Evolutionary conservation across 495 filamentous ascomycete genomes (phyloP).

Genomic region (Aspergillus biplanus): DNA sequence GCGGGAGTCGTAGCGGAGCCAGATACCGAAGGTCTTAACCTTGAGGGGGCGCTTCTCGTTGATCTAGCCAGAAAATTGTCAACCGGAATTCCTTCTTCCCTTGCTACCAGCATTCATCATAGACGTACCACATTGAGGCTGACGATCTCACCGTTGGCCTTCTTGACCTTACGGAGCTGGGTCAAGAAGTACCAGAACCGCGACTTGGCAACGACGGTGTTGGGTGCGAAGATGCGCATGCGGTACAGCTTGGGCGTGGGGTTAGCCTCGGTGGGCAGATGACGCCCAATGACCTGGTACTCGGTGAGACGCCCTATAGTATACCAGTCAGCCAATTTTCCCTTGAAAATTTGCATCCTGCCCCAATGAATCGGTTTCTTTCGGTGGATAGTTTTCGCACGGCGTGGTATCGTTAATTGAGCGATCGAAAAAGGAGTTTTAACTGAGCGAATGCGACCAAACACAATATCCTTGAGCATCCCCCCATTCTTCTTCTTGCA

Average conservation of each 20-base stretch:
- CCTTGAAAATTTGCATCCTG: conserved; percentile 10
- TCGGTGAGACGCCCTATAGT: conserved; percentile 92
- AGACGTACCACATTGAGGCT: conserved; percentile 87
- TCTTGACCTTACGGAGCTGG: conserved; percentile 99
- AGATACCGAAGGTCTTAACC: conserved; percentile 99
- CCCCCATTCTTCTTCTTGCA: background rate
- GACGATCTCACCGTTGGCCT: conserved; percentile 98
- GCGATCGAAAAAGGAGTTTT: conserved; percentile 6
- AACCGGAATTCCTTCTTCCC: conserved; percentile 21
- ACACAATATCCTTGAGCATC: background rate
- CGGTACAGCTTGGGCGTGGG: conserved; percentile 97
- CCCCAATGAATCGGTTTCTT: conserved; percentile 22
- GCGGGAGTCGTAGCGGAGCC: conserved; percentile 99
- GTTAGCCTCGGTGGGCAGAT: conserved; percentile 94
- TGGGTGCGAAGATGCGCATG: conserved; percentile 99
- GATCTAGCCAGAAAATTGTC: conserved; percentile 63
- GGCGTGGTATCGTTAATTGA: background rate
- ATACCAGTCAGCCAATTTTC: conserved; percentile 40
- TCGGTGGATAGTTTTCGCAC: conserved; percentile 29
- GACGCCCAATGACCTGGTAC: conserved; percentile 99
- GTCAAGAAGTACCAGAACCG: conserved; percentile 99
- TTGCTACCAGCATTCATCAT: conserved; percentile 1
- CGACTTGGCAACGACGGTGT: conserved; percentile 96
- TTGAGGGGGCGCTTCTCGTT: conserved; percentile 96
- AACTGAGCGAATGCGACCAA: conserved; percentile 14